phyloP scores from a whole-genome alignment of 441 rosid species.

The Euphorbia corollata region DNA sequence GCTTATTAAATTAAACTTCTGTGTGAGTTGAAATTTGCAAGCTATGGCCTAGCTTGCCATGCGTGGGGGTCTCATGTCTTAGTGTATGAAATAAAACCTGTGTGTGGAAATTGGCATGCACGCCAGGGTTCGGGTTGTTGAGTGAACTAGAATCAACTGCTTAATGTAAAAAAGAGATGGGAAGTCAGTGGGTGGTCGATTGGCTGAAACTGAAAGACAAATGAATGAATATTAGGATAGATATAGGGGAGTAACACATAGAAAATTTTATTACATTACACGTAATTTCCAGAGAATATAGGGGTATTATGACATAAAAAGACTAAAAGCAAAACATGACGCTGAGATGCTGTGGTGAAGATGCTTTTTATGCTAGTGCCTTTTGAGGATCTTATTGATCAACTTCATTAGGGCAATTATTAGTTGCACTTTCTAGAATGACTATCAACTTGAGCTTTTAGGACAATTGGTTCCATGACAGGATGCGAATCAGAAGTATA shows the following conservation, averaged over 20 bases:
- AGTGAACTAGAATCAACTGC: constrained; percentile 1
- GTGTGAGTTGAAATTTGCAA: no score
- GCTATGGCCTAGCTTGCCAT: no score
- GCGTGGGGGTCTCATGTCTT: no score
- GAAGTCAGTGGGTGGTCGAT: background rate
- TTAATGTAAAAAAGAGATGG: no score
- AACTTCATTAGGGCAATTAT: background rate
- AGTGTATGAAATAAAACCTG: no score
- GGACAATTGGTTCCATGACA: no score
- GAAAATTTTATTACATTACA: background rate
- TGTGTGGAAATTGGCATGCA: no score
- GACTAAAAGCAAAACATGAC: background rate
- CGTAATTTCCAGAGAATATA: background rate
- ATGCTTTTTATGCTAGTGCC: background rate
- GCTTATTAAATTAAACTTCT: no score
- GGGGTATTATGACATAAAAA: background rate
- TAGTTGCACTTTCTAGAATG: background rate
- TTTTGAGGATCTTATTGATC: background rate
- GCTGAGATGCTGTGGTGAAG: background rate
- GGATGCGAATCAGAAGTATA: background rate
- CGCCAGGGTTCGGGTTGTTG: no score
- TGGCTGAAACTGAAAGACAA: background rate
- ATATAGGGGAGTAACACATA: background rate
- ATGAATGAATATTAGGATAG: background rate
- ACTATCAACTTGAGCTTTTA: no score